Conservation (phyloP, 768 basidiomycete genomes). For the Cubamyces lactineus region DNA sequence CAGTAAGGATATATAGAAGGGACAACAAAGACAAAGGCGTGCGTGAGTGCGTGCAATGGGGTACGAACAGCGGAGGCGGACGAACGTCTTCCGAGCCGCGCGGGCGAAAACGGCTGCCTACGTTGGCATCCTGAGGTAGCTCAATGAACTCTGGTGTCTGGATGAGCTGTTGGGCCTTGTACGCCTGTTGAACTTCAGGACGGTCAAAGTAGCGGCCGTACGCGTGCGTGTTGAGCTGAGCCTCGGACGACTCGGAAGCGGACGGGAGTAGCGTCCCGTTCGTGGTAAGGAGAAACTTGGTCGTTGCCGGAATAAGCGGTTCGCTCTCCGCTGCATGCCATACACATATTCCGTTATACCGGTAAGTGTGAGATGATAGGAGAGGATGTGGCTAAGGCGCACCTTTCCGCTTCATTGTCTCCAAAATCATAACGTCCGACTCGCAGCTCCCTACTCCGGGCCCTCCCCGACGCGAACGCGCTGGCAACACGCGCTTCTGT, state of each 20-base stretch:
- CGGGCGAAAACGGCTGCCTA: conserved; percentile 72
- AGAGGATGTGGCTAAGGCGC: conserved; percentile 17
- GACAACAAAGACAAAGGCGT: not conserved
- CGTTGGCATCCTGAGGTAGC: conserved; percentile 52
- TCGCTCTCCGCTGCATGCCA: conserved; percentile 63
- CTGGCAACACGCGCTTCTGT: conserved; percentile 80
- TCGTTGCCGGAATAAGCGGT: conserved; percentile 66
- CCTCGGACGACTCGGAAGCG: conserved; percentile 41
- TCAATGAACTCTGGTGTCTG: conserved; percentile 74
- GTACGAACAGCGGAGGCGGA: conserved; percentile 21
- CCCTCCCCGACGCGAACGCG: conserved; percentile 79
- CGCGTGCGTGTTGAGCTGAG: conserved; percentile 57
- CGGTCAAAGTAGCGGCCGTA: conserved; percentile 79
- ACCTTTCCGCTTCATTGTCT: conserved; percentile 80
- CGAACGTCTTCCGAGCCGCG: conserved; percentile 73
- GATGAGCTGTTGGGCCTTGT: conserved; percentile 68
- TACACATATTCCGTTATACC: not conserved
- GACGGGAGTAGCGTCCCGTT: conserved; percentile 55
- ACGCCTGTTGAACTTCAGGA: conserved; percentile 74
- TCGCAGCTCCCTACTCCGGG: conserved; percentile 81
- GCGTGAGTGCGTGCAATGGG: conserved; percentile 17
- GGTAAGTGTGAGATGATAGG: conserved; percentile 2
- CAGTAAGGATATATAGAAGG: conserved; percentile 12
- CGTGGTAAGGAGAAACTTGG: conserved; percentile 75
- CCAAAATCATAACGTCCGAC: conserved; percentile 81